Evolutionary conservation across 306 rosid genomes (phyloP).

Genomic region (Lagenaria siceraria): DNA sequence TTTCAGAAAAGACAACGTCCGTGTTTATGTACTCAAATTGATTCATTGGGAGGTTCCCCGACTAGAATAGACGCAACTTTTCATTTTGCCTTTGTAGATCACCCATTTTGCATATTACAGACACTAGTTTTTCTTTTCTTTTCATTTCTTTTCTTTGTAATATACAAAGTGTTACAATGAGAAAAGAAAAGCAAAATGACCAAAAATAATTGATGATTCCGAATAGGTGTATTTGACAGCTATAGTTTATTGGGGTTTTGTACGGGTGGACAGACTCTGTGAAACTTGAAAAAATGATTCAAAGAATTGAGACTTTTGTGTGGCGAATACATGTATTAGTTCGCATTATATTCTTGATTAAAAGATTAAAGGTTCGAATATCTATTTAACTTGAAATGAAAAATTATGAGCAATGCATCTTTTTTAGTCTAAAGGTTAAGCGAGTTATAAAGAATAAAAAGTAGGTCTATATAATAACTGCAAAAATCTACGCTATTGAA

Average conservation of each 20-base stretch:
- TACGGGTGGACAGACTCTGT: background rate
- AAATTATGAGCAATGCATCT: too few relatives aligned
- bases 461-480: background rate
- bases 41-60: background rate
- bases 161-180: background rate
- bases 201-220: background rate
- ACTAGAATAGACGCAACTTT: background rate
- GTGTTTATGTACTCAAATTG: constrained; percentile 3
- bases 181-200: background rate
- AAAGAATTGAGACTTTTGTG: background rate
- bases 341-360: too few relatives aligned
- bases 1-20: constrained; percentile 1
- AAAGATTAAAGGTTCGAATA: background rate
- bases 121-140: background rate
- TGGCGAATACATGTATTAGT: too few relatives aligned
- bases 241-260: background rate
- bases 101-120: background rate
- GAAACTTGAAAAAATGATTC: background rate
- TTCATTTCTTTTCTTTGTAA: background rate
- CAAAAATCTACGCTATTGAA: background rate
- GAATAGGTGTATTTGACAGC: background rate
- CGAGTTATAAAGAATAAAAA: background rate
- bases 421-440: background rate
- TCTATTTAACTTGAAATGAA: too few relatives aligned
- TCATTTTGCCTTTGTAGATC: background rate